Evolutionary conservation across 768 basidiomycete species (phyloP).

Genomic region (Tylopilus plumbeoviolaceoides): DNA sequence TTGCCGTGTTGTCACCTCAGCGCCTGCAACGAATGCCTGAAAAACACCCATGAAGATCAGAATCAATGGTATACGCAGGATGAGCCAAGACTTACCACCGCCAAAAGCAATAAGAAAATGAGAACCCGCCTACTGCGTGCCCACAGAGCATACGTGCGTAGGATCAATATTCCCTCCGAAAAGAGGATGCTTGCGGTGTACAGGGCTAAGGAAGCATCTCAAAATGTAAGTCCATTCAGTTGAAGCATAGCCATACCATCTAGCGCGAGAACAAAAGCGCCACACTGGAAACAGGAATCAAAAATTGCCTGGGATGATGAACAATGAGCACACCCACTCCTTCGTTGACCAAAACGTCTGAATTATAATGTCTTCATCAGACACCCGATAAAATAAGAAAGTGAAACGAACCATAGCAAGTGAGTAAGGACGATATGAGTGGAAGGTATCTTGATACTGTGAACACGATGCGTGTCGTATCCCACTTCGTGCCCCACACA

Average conservation of each 20-base stretch:
- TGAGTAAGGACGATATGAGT: conserved; percentile 15
- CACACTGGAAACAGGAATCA: conserved; percentile 13
- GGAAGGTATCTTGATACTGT: conserved; percentile 27
- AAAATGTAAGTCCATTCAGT: not conserved
- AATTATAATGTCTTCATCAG: not conserved
- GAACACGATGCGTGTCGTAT: conserved; percentile 20
- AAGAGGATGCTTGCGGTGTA: conserved; percentile 15
- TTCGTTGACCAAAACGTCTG: conserved; percentile 7
- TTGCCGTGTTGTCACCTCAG: conserved; percentile 6
- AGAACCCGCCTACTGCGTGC: conserved; percentile 16
- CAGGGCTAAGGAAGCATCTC: conserved; percentile 7
- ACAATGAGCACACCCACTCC: conserved; percentile 1
- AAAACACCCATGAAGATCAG: not conserved
- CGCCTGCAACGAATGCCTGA: conserved; percentile 15
- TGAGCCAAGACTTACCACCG: conserved; percentile 9
- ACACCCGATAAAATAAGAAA: not conserved
- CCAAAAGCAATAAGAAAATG: conserved; percentile 15
- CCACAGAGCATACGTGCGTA: conserved; percentile 28
- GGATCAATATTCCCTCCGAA: conserved; percentile 20
- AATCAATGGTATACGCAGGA: not conserved
- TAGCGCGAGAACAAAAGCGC: conserved; percentile 14
- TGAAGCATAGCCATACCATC: conserved; percentile 10
- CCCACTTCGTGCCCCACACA: conserved; percentile 26
- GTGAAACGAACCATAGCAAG: conserved; percentile 15
- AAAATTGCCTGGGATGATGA: not conserved